These are phyloP conservation scores for Erythrophleum fordii DNA, from an alignment of 306 rosid species.

Conservation along the genomic window DNA sequence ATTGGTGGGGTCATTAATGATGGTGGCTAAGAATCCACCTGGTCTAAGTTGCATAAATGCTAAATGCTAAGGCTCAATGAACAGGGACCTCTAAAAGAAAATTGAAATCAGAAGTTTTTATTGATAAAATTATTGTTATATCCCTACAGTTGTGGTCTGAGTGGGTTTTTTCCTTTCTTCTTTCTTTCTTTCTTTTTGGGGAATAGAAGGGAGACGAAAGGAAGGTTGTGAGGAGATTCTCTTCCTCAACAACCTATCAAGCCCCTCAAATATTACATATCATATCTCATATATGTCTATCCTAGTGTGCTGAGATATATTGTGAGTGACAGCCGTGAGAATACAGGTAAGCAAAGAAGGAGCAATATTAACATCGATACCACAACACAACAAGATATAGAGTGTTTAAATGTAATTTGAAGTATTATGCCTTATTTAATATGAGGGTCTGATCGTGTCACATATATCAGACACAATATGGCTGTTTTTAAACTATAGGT, in stretches of 20 bases:
- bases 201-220: background rate
- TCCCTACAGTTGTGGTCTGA: background rate
- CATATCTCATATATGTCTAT: constrained; percentile 16
- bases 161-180: background rate
- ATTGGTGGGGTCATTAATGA: background rate
- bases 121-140: background rate
- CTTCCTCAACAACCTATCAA: background rate
- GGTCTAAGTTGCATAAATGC: background rate
- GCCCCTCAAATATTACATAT: background rate
- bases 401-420: background rate
- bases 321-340: background rate
- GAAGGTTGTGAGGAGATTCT: background rate
- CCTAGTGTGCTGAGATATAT: background rate
- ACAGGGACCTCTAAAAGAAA: background rate
- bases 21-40: background rate
- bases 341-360: background rate
- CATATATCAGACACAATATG: too few relatives aligned
- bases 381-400: background rate
- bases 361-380: background rate
- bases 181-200: background rate
- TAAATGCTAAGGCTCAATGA: background rate
- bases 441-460: too few relatives aligned
- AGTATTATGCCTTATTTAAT: background rate
- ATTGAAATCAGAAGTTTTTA: background rate
- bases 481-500: background rate